Base-by-base conservation (phyloP, 2,329 filamentous ascomycete species). In the Aureobasidium sp. region DNA sequence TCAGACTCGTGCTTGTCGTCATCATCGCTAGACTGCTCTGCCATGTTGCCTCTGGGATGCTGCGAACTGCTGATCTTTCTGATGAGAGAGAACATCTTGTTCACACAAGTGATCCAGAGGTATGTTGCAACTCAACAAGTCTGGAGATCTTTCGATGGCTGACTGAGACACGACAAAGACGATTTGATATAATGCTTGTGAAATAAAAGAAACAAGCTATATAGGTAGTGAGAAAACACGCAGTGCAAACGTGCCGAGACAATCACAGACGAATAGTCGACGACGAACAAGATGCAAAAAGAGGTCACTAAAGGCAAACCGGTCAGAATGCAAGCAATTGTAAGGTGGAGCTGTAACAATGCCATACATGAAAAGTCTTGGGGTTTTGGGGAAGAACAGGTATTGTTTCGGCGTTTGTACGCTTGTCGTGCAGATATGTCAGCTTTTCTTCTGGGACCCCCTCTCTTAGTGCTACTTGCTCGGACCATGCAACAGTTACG, bases 351-450 rank as follows among this genome's bases (percentile, higher is more conserved):
- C 13, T 16, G 34, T 39, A 16, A 9, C n/a, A 16, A 39, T 52
- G 32, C 21, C 3, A 16, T 15, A 32, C 27, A 30, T 27, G 10
- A 11, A 27, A 37, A 30, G 27, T 39, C 16, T 53, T 39, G 48
- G 9, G 21, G 21, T 21, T 37, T 16, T 52, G 11, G 9, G n/a
- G 15, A 37, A 5, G 10, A n/a, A 39, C 21, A 37, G 49, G 49
- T 52, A 39, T 39, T 39, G 21, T 52, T 15, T 39, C 7, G 32
- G 49, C 34, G 34, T 52, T 52, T 52, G 49, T 52, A n/a, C 49
- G 13, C 21, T 37, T 16, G 50, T 54, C 37, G 50, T 54, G 50
- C 50, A 54, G 36, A 54, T 42, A 42, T 54, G 50, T 54, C 50
- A 54, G 50, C 36, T 30, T 54, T 42, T 42, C 10, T 7, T 32